Base-by-base conservation (phyloP, 441 rosid genomes). In the Populus hybrid region DNA sequence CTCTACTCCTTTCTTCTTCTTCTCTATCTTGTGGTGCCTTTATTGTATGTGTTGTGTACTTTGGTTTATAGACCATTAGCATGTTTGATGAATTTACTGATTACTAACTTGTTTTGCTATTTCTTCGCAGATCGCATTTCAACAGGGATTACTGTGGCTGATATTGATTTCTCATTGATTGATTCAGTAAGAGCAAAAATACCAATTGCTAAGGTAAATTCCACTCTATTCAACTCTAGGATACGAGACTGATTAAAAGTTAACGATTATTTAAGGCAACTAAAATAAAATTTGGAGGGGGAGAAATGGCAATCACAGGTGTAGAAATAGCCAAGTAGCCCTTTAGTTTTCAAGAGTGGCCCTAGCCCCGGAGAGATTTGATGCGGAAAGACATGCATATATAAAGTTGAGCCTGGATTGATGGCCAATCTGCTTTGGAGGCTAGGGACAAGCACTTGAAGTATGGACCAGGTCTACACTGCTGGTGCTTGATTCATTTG, bases 71-170 rank as follows among this genome's bases (percentile, higher is more conserved):
- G 36, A 9, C 2, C 67, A 61, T 16, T 42, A 18, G n/a, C 40
- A 65, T 14, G 26, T 59, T 10, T 32, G 40, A n/a, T 28, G 28
- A 66, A 63, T 10, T 38, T 72, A 53, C 21, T 30, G 32, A 30
- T 53, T 53, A 53, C 72, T 36, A 74, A 65, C 61, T 69, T 50
- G 53, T 36, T 70, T 32, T 71, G 6, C 71, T 35, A 3, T 67
- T 74, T 18, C 66, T 53, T 84, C 81, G 71, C 92, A 93, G 98
- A 95, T 86, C 91, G 88, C 75, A 23, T 87, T 70, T 86, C 93
- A 11, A 90, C 97, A 3, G 99, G 98, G 83, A 90, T 93, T 82
- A 85, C 90, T 0, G 80, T 95, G 36, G 97, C 97, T 68, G 97
- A 95, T 87, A 89, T 95, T n/a, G 95, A 95, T 83, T 87, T 93